Evolutionary conservation across 345 rosid genomes (phyloP), one percentile per base, ranked within the genome.

Genomic region (Ceriops zippeliana): DNA sequence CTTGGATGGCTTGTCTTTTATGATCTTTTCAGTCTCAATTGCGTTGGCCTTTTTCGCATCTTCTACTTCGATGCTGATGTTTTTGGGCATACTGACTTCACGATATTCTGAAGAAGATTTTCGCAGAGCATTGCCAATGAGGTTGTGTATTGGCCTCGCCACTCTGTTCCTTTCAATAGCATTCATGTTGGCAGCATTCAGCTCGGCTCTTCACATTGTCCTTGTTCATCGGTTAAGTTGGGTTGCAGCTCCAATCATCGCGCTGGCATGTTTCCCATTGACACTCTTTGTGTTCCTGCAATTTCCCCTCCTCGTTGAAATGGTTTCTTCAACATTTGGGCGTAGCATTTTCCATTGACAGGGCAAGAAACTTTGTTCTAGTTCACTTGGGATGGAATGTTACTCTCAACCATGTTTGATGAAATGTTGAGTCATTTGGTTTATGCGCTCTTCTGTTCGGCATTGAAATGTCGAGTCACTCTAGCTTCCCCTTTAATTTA

Each of bases 1-100:
- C 24, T 62, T n/a, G 21, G 4, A 62, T 1, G 7, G 37, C 11
- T 11, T 0, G 15, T 37, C 65, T 20, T 22, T 37, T 21, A 21
- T 62, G 58, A 22, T 51, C 0, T 69, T 28, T 7, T 6, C 64
- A 1, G 5, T 58, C 22, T 71, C 69, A 0, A 5, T 47, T 30
- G 75, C 75, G 6, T 17, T 30, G 15, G 51, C 58, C 52, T 1
- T 51, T 10, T 26, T 32, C 0, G 7, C 17, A 20, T 20, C 65
- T 5, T 57, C 75, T 13, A 22, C 65, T 5, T 32, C 65, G 0
- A 4, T 71, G 15, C 17, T 63, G 1, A 47, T 71, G 54, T 64
- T 71, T 32, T 1, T 64, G 32, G 46, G 63, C 34, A n/a, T 71
- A 20, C 57, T 71, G 20, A 42, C 62, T 9, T 71, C 64, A 0